phyloP scores from a whole-genome alignment of 1,284 basidiomycete species.

The Trametes versicolor region DNA sequence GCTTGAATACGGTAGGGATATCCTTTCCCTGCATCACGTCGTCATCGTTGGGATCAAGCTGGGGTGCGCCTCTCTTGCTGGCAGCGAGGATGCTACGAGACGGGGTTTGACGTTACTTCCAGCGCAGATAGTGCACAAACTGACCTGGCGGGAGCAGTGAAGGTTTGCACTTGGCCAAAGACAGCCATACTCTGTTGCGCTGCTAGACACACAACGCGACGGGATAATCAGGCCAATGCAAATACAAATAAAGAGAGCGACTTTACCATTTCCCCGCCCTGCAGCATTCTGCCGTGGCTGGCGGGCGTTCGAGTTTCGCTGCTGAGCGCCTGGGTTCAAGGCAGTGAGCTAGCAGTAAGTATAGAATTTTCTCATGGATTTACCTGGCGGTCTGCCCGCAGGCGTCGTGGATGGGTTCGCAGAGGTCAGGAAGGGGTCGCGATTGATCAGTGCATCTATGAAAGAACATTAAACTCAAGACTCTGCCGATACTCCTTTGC shows the following conservation, averaged over 20 bases:
- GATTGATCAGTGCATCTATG: neutral
- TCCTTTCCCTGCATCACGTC: constrained; percentile 13
- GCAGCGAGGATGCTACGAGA: neutral
- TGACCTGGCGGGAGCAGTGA: neutral
- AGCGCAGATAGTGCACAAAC: neutral
- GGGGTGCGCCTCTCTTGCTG: neutral
- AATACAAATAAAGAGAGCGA: too few relatives aligned
- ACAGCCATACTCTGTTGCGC: too few relatives aligned
- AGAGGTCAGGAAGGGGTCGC: neutral
- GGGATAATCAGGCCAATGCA: too few relatives aligned
- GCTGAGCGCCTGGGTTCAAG: too few relatives aligned
- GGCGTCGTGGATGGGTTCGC: neutral
- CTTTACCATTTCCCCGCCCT: too few relatives aligned
- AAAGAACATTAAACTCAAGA: neutral
- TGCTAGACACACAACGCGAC: too few relatives aligned
- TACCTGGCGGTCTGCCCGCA: neutral
- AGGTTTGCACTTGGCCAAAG: too few relatives aligned
- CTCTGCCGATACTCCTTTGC: neutral
- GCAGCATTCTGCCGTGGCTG: too few relatives aligned
- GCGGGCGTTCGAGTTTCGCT: too few relatives aligned
- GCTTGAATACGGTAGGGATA: constrained; percentile 13
- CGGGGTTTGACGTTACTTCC: neutral
- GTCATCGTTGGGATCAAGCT: neutral
- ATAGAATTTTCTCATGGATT: neutral
- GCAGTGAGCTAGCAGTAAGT: neutral